These are phyloP conservation scores for Striga asiatica DNA, from an alignment of 257 asterid genomes.

Conservation along the genomic window DNA sequence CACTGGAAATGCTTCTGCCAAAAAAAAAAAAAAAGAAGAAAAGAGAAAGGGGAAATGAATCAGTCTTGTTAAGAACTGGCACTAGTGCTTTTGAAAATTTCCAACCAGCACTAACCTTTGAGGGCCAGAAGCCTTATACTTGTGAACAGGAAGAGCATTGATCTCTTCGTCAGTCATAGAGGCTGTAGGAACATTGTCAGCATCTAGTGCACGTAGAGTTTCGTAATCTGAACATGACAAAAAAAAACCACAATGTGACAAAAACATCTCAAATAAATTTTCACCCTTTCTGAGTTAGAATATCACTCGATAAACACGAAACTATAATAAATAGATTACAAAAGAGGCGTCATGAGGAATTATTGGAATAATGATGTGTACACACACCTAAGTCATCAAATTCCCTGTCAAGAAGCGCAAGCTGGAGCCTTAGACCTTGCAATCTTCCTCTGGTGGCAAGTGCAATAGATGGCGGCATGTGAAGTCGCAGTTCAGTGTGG, in stretches of 20 bases:
- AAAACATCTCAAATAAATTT: not conserved
- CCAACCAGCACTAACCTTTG: slow-evolving; percentile 43
- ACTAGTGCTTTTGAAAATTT: no score
- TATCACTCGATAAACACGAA: no score
- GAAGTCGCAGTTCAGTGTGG: slow-evolving; percentile 90
- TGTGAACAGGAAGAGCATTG: slow-evolving; percentile 93
- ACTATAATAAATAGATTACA: not conserved
- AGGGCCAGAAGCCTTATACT: slow-evolving; percentile 64
- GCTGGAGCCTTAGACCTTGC: not conserved
- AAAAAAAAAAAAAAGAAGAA: not conserved
- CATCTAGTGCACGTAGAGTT: not conserved
- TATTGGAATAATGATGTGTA: not conserved
- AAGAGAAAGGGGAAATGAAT: slow-evolving; percentile 3
- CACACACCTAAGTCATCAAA: not conserved
- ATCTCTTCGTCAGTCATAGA: slow-evolving; percentile 97
- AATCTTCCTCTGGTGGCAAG: not conserved
- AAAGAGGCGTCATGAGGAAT: not conserved
- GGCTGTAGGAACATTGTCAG: slow-evolving; percentile 33
- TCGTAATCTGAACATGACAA: not conserved
- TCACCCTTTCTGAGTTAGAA: not conserved
- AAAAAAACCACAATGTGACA: not conserved
- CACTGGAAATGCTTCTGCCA: not conserved
- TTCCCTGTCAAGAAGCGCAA: not conserved
- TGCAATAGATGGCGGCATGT: not conserved
- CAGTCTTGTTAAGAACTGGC: no score